Conservation (phyloP, 75 land plant genomes). For the Selaginella moellendorffii region DNA sequence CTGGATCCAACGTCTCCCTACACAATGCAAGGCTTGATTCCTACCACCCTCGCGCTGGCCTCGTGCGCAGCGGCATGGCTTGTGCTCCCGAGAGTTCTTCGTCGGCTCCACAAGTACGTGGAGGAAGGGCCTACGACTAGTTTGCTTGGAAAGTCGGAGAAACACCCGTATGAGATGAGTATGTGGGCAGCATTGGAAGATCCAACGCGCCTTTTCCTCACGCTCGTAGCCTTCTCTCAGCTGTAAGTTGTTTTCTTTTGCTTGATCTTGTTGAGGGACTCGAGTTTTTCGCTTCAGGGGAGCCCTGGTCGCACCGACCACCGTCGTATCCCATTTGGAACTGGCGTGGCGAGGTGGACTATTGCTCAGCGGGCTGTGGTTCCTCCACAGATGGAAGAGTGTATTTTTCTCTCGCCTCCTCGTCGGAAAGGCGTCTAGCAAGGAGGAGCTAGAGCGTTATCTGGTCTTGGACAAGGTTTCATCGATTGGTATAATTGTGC, state of each 20-base stretch:
- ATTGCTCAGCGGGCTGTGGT: background rate
- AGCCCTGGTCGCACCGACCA: background rate
- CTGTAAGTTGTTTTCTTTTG: background rate
- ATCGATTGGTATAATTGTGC: background rate
- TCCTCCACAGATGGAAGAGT: background rate
- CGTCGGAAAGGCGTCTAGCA: background rate
- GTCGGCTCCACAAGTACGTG: background rate
- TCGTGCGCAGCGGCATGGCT: background rate
- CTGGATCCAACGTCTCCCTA: background rate
- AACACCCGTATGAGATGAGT: background rate
- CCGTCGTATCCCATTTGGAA: background rate
- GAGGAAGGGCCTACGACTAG: background rate
- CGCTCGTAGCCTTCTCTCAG: background rate
- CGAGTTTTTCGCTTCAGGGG: background rate
- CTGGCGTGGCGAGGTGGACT: background rate
- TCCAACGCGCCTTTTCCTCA: background rate
- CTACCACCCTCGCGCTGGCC: background rate
- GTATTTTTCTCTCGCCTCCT: background rate
- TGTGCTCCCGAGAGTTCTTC: background rate
- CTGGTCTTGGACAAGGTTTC: background rate
- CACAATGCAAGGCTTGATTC: background rate
- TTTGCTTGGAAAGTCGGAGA: background rate
- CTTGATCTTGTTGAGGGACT: background rate
- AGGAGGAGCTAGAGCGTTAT: background rate
- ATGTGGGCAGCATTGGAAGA: background rate